Conservation (phyloP, 371 early-diverging fungal genomes). For the Coemansia sp. region DNA sequence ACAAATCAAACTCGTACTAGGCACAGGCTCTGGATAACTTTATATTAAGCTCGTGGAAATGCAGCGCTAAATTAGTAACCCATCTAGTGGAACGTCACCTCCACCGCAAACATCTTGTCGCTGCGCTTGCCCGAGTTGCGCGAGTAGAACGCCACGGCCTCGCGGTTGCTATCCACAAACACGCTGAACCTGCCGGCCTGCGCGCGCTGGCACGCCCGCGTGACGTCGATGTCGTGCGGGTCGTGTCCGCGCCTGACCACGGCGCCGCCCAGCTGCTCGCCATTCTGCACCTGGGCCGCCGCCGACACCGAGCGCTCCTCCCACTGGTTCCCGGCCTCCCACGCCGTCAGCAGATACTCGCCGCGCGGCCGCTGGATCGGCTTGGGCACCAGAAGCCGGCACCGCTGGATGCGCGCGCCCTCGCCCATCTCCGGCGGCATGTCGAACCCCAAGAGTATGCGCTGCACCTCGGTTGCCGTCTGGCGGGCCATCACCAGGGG, state of each 20-base stretch:
- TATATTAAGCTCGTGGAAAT: too few species aligned
- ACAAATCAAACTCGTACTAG: conserved; percentile 87
- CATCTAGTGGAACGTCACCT: too few species aligned
- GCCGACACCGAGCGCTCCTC: conserved; percentile 21
- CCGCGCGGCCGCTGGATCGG: conserved; percentile 13
- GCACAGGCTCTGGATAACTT: too few species aligned
- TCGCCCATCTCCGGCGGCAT: conserved; percentile 9
- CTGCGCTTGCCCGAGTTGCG: conserved; percentile 14
- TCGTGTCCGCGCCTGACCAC: conserved; percentile 10
- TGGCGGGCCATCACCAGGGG: conserved; percentile 8
- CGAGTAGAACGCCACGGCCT: conserved; percentile 19
- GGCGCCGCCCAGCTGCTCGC: neutral
- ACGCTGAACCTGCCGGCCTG: conserved; percentile 26
- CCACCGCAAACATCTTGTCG: too few species aligned
- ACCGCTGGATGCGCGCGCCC: conserved; percentile 6
- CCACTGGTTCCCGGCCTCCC: conserved; percentile 30
- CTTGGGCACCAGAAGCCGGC: conserved; percentile 19
- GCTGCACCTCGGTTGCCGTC: conserved; percentile 10
- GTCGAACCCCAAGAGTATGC: conserved; percentile 28
- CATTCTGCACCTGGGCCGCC: conserved; percentile 4
- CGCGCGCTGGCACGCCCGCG: conserved; percentile 20
- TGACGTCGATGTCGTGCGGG: conserved; percentile 19
- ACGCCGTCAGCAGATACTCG: conserved; percentile 24
- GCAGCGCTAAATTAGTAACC: too few species aligned
- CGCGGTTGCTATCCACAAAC: conserved; percentile 19